Evolutionary conservation across 345 rosid species (phyloP).

Genomic region (Salix koriyanagi): DNA sequence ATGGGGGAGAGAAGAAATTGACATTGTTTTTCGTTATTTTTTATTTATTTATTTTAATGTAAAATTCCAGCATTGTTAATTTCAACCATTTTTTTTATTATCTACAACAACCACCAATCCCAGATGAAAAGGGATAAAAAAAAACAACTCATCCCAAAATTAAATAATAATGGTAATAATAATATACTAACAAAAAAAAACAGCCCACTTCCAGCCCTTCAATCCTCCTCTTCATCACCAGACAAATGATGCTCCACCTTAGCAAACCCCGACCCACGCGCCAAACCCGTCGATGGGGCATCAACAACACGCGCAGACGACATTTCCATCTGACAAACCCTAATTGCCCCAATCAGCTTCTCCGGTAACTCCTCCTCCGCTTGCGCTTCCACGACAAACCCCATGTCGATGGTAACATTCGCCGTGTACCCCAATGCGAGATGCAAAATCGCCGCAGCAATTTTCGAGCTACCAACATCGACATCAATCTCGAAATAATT

Average conservation of each 20-base stretch:
- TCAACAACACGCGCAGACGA: conserved; percentile 62
- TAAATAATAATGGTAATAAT: not conserved
- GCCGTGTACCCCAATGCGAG: conserved; percentile 77
- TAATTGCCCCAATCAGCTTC: conserved; percentile 70
- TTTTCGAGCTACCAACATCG: conserved; percentile 68
- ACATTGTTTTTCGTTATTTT: no score
- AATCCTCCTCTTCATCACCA: conserved; percentile 36
- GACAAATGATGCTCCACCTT: conserved; percentile 58
- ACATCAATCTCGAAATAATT: conserved; percentile 89
- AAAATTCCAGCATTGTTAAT: no score
- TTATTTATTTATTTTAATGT: no score
- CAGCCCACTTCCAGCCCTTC: not conserved
- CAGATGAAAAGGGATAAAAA: no score
- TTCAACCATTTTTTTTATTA: no score
- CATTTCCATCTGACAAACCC: conserved; percentile 92
- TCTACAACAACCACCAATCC: no score
- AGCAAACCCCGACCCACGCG: conserved; percentile 43
- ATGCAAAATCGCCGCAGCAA: conserved; percentile 67
- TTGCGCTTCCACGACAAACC: conserved; percentile 77
- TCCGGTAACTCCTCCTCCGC: conserved; percentile 82
- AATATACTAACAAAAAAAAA: not conserved
- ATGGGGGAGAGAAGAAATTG: no score
- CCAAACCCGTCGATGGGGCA: conserved; percentile 16
- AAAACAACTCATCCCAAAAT: not conserved
- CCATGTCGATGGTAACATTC: conserved; percentile 79